Evolutionary conservation across 192 early-diverging fungal genomes (phyloP).

Genomic region (Backusella circina): DNA sequence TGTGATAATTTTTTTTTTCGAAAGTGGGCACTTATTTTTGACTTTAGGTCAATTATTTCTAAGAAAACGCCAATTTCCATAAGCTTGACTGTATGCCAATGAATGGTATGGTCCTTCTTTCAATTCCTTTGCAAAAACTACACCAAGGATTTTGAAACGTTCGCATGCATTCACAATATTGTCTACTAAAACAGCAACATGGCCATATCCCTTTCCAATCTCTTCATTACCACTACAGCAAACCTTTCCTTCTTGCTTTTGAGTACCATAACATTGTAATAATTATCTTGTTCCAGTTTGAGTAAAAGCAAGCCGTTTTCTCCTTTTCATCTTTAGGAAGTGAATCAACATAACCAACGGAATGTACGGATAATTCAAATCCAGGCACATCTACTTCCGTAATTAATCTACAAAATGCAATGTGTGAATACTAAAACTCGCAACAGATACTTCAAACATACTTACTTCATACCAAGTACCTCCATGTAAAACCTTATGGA

Average conservation of each 20-base stretch:
- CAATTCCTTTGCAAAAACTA: background rate
- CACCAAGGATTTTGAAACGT: background rate
- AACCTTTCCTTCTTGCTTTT: background rate
- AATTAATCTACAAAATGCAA: background rate
- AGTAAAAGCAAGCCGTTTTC: background rate
- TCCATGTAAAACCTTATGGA: background rate
- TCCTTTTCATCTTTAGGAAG: background rate
- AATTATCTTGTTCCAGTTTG: background rate
- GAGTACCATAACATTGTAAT: background rate
- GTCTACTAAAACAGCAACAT: background rate
- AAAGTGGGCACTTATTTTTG: no score
- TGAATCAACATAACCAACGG: background rate
- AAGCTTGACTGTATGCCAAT: no score
- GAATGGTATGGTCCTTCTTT: background rate
- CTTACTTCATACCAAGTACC: background rate
- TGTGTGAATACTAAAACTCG: background rate
- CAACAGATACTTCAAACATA: background rate
- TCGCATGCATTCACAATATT: background rate
- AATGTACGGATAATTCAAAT: background rate
- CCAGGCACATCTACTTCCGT: background rate
- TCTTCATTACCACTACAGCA: background rate
- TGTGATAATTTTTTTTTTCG: no score
- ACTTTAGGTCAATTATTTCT: no score
- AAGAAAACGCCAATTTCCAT: no score
- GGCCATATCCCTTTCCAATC: background rate